These are phyloP conservation scores for Grigorovia humatica DNA, from an alignment of 805 yeast species.

Conservation along the genomic window DNA sequence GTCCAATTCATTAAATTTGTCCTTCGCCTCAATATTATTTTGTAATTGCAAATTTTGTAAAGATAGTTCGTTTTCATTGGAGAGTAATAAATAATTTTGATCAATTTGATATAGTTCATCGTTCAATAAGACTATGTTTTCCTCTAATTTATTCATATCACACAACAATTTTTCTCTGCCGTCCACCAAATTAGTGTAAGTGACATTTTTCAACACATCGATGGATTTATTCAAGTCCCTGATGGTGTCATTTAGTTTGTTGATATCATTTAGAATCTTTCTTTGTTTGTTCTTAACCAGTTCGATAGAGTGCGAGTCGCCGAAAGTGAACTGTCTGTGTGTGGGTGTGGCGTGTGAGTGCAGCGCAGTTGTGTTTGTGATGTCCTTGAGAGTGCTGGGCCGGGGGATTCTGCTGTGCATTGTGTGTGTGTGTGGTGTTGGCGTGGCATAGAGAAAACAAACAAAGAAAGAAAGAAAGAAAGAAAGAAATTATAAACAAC, in stretches of 20 bases:
- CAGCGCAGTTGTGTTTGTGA: constrained; percentile 3
- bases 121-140: not conserved
- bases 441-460: not conserved
- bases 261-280: constrained; percentile 23
- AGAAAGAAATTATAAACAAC: too few species aligned
- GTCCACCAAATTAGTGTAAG: not conserved
- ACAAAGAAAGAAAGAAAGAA: not conserved
- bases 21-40: constrained; percentile 16
- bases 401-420: not conserved
- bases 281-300: constrained; percentile 26
- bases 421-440: not conserved
- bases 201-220: not conserved
- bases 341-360: too few species aligned
- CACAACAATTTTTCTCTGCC: not conserved
- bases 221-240: constrained; percentile 18
- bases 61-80: constrained; percentile 13
- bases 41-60: constrained; percentile 14
- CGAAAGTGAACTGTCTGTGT: constrained; percentile 11
- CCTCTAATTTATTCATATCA: not conserved
- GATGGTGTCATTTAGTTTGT: constrained; percentile 20
- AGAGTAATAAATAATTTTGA: constrained; percentile 1
- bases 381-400: constrained; percentile 3
- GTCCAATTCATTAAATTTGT: constrained; percentile 16
- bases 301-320: constrained; percentile 25
- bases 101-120: not conserved